phyloP scores from a whole-genome alignment of 1,139 yeast genomes.

The Zygoascus meyerae region DNA sequence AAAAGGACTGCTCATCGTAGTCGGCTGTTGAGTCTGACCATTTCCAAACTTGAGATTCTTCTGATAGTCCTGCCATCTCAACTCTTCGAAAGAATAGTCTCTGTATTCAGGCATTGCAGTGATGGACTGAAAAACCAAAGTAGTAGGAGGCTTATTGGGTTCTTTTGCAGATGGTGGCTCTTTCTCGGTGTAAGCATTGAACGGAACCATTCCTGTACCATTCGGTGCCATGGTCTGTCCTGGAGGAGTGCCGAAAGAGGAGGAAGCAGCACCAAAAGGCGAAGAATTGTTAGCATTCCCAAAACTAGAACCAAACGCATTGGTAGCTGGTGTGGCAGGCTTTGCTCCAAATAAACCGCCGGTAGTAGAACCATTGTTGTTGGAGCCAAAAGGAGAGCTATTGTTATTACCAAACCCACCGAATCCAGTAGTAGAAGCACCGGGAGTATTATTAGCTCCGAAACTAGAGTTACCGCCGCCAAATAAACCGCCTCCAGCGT shows the following conservation, averaged over 20 bases:
- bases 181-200: constrained; percentile 71
- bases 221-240: constrained; percentile 18
- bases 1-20: constrained; percentile 23
- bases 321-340: constrained; percentile 25
- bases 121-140: constrained; percentile 65
- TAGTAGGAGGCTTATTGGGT: constrained; percentile 40
- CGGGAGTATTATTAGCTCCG: background rate
- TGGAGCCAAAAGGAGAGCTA: constrained; percentile 23
- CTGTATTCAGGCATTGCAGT: constrained; percentile 87
- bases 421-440: constrained; percentile 22
- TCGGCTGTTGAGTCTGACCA: constrained; percentile 15
- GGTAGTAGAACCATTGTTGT: constrained; percentile 11
- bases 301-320: constrained; percentile 16
- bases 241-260: constrained; percentile 12
- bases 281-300: constrained; percentile 32
- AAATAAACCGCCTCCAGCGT: constrained; percentile 20
- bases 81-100: constrained; percentile 77
- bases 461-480: constrained; percentile 14
- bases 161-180: constrained; percentile 40
- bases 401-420: constrained; percentile 35
- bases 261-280: constrained; percentile 15
- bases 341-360: constrained; percentile 30
- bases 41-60: constrained; percentile 63
- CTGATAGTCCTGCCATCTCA: constrained; percentile 82
- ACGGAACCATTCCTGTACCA: constrained; percentile 56